phyloP scores from a whole-genome alignment of 768 basidiomycete species.

The Psilocybe cyanescens region DNA sequence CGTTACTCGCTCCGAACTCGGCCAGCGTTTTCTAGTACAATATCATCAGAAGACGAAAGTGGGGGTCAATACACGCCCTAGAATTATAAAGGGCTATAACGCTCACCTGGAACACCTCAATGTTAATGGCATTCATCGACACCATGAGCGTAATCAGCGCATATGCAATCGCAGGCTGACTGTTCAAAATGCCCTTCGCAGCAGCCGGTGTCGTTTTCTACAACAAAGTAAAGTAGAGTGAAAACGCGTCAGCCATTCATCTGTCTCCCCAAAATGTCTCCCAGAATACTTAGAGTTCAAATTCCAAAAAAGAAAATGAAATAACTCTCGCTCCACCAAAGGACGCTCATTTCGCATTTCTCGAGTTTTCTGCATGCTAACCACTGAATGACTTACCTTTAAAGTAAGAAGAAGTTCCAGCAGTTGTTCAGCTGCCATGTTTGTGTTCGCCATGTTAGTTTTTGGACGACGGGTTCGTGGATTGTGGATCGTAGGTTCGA shows the following conservation, averaged over 20 bases:
- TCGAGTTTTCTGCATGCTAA: too few species aligned
- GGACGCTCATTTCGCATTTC: too few species aligned
- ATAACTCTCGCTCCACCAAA: too few species aligned
- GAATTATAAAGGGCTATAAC: not conserved
- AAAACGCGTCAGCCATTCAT: not conserved
- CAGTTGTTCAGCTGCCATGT: conserved; percentile 64
- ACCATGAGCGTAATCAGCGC: conserved; percentile 81
- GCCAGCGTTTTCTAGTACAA: conserved; percentile 63
- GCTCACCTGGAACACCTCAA: conserved; percentile 75
- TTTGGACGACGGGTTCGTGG: too few species aligned
- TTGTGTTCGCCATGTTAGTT: conserved; percentile 52
- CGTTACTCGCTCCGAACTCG: conserved; percentile 41
- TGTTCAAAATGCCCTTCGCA: conserved; percentile 68
- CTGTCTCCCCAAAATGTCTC: too few species aligned
- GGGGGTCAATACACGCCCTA: too few species aligned
- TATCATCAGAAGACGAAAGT: not conserved
- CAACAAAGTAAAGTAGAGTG: not conserved
- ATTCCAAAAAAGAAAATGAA: too few species aligned
- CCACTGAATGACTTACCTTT: conserved; percentile 45
- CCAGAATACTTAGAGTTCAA: too few species aligned
- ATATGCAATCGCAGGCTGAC: conserved; percentile 77
- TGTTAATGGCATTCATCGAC: conserved; percentile 71
- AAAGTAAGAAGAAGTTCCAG: conserved; percentile 78
- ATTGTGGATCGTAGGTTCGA: not conserved
- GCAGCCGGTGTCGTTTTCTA: conserved; percentile 79